phyloP scores from a whole-genome alignment of 305 asterid genomes.

The Withania somnifera region DNA sequence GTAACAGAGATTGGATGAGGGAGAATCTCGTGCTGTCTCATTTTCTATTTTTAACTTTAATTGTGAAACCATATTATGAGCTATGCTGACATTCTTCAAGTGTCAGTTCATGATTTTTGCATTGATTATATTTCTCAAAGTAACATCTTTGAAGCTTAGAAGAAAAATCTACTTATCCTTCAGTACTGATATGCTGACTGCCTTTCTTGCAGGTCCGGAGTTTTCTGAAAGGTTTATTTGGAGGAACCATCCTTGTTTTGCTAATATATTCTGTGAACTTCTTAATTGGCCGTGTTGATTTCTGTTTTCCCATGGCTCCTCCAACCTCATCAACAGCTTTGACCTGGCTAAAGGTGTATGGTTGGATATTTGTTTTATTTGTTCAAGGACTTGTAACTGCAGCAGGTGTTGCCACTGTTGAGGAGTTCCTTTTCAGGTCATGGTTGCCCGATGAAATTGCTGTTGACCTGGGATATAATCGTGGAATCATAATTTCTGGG shows the following conservation, averaged over 20 bases:
- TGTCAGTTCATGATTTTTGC: background rate
- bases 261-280: slow-evolving; percentile 47
- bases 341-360: slow-evolving; percentile 39
- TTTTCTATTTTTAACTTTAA: background rate
- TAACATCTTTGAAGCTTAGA: background rate
- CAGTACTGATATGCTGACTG: slow-evolving; percentile 10
- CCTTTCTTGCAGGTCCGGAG: slow-evolving; percentile 47
- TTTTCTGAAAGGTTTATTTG: slow-evolving; percentile 59
- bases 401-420: slow-evolving; percentile 57
- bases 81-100: background rate
- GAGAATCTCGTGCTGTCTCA: background rate
- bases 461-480: slow-evolving; percentile 67
- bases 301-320: slow-evolving; percentile 46
- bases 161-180: background rate
- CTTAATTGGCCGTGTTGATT: slow-evolving; percentile 54
- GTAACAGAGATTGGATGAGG: background rate
- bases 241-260: slow-evolving; percentile 66
- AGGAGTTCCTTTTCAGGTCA: slow-evolving; percentile 83
- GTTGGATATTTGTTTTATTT: slow-evolving; percentile 32
- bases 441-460: slow-evolving; percentile 95
- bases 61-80: background rate
- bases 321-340: slow-evolving; percentile 37
- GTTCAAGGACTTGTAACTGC: slow-evolving; percentile 57
- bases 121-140: background rate
- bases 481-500: slow-evolving; percentile 69